These are phyloP conservation scores for Royoungia palumana DNA, from an alignment of 768 basidiomycete species.

Conservation along the genomic window DNA sequence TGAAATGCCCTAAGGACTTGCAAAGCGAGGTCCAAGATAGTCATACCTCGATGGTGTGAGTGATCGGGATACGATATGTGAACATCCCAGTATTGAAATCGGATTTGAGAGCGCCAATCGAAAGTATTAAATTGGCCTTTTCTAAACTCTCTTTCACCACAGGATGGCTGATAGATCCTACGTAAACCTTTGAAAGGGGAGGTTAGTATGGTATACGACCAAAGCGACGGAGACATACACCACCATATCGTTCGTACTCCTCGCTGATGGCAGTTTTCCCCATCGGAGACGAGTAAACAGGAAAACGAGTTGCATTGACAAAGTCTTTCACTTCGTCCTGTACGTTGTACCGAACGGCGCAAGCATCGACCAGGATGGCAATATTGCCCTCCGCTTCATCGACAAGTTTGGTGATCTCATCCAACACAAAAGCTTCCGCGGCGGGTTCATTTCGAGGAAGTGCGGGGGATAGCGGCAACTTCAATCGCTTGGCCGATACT, in stretches of 20 bases:
- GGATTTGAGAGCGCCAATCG: slow-evolving; percentile 63
- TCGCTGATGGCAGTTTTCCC: slow-evolving; percentile 79
- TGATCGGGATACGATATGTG: slow-evolving; percentile 63
- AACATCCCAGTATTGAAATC: slow-evolving; percentile 92
- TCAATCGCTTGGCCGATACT: slow-evolving; percentile 62
- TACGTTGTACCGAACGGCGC: slow-evolving; percentile 69
- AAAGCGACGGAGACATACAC: slow-evolving; percentile 46
- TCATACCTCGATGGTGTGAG: slow-evolving; percentile 60
- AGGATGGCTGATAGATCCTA: slow-evolving; percentile 67
- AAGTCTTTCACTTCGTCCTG: slow-evolving; percentile 61
- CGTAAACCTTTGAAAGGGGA: slow-evolving; percentile 54
- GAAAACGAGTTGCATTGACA: slow-evolving; percentile 60
- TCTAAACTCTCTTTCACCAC: slow-evolving; percentile 71
- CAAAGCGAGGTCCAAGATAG: not conserved
- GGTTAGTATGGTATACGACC: not conserved
- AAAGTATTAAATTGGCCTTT: slow-evolving; percentile 68
- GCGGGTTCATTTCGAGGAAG: slow-evolving; percentile 53
- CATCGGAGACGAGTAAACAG: slow-evolving; percentile 76
- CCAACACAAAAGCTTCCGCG: slow-evolving; percentile 66
- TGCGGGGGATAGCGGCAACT: slow-evolving; percentile 50
- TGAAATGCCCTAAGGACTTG: slow-evolving; percentile 26
- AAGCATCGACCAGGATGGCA: slow-evolving; percentile 79
- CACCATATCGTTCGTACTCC: slow-evolving; percentile 69
- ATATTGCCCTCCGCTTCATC: slow-evolving; percentile 58
- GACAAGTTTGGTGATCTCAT: slow-evolving; percentile 65